Conservation (phyloP, 352 stramenopile genomes). For the Phytophthora nicotianae region DNA sequence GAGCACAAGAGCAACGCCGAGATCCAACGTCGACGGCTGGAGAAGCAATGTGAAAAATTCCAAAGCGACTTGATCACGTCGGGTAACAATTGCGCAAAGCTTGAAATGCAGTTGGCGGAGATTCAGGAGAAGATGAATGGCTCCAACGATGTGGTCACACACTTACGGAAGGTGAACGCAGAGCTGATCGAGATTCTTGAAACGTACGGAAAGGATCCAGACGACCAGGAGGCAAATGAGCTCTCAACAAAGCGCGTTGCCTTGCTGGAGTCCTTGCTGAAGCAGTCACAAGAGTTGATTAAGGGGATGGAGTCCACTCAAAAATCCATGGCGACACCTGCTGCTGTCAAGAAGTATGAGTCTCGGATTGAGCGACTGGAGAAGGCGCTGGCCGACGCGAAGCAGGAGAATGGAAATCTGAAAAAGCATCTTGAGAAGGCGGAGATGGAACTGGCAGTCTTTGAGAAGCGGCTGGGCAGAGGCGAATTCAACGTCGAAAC, state of each 20-base stretch:
- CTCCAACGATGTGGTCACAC: conserved; percentile 42
- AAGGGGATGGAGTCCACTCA: conserved; percentile 44
- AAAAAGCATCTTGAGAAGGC: conserved; percentile 66
- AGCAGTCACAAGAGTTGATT: conserved; percentile 57
- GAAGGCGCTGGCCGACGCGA: conserved; percentile 41
- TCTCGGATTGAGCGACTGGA: conserved; percentile 56
- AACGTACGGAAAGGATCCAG: conserved; percentile 60
- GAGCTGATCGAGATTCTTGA: conserved; percentile 70
- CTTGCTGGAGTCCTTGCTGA: conserved; percentile 52
- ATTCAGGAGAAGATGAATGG: conserved; percentile 49
- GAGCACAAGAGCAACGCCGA: conserved; percentile 61
- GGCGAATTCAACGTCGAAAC: conserved; percentile 83
- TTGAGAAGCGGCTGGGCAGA: conserved; percentile 75
- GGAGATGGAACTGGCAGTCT: conserved; percentile 63
- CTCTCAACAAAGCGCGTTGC: conserved; percentile 40
- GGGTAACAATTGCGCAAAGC: conserved; percentile 49
- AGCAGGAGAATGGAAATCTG: conserved; percentile 58
- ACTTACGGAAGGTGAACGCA: conserved; percentile 59
- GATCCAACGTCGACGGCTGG: conserved; percentile 50
- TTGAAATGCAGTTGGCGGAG: conserved; percentile 52
- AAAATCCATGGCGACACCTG: conserved; percentile 43
- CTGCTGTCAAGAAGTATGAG: conserved; percentile 52
- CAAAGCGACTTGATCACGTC: conserved; percentile 51
- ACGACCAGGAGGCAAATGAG: conserved; percentile 36
- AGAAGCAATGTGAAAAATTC: conserved; percentile 58